Evolutionary conservation across 1,284 basidiomycete genomes (phyloP).

Genomic region (Fomitopsis pinicola): DNA sequence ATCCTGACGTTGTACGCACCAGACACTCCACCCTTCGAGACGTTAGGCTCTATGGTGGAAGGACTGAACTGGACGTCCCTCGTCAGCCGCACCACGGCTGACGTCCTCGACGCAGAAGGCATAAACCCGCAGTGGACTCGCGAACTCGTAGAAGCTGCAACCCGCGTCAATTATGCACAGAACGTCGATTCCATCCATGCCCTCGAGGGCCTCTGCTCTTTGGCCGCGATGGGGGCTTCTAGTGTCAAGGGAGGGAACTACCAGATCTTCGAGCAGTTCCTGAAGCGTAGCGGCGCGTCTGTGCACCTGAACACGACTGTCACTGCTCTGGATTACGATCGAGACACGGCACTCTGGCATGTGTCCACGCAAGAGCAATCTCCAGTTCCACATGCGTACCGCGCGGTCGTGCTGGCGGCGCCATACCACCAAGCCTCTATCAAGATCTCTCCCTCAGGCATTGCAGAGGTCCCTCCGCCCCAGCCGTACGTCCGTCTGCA

Average conservation of each 20-base stretch:
- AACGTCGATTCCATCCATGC: slow-evolving; percentile 78
- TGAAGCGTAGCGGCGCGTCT: slow-evolving; percentile 65
- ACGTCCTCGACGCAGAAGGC: slow-evolving; percentile 56
- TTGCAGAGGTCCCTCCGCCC: slow-evolving; percentile 44
- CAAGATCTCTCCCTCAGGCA: slow-evolving; percentile 40
- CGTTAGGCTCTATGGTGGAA: slow-evolving; percentile 50
- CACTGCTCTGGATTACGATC: slow-evolving; percentile 38
- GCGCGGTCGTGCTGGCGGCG: slow-evolving; percentile 71
- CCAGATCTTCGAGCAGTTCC: slow-evolving; percentile 81
- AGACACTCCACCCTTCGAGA: slow-evolving; percentile 57
- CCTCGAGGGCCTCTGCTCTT: slow-evolving; percentile 68
- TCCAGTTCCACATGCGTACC: slow-evolving; percentile 36
- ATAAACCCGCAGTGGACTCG: slow-evolving; percentile 58
- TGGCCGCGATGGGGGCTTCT: slow-evolving; percentile 71
- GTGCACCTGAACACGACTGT: slow-evolving; percentile 70
- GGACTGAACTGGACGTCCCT: slow-evolving; percentile 51
- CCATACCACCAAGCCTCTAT: slow-evolving; percentile 68
- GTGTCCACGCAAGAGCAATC: slow-evolving; percentile 6
- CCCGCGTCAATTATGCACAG: slow-evolving; percentile 89
- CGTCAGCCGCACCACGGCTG: slow-evolving; percentile 48
- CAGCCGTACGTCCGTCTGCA: slow-evolving; percentile 83
- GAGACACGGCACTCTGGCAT: slow-evolving; percentile 45
- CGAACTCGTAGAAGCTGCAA: slow-evolving; percentile 83
- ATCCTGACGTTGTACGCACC: slow-evolving; percentile 60
- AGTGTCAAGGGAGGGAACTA: slow-evolving; percentile 81